A percentile compares a stretch with the other conserved stretches of the same genome.
Conservation (phyloP, 495 filamentous ascomycete species). For the Staphylotrichum longicolle region DNA sequence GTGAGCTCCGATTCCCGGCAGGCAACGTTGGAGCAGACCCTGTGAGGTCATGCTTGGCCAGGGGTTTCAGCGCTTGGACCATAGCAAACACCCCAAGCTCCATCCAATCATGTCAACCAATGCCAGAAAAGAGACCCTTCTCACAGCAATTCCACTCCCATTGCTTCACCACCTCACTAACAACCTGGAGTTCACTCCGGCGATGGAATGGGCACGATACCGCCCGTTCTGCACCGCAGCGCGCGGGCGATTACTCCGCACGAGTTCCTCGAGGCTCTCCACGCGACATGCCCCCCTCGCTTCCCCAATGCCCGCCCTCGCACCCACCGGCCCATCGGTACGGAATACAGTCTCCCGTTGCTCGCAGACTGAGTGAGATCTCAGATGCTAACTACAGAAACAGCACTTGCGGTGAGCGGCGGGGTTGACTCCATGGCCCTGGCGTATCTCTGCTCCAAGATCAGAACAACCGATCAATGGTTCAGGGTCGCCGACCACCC, state of each 20-base stretch:
- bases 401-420: slow-evolving; percentile 84
- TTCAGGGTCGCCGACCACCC: slow-evolving; percentile 40
- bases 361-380: too few species aligned
- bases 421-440: slow-evolving; percentile 97
- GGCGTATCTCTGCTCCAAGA: slow-evolving; percentile 62
- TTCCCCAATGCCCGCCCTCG: slow-evolving; percentile 33
- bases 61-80: slow-evolving; percentile 1
- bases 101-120: background rate
- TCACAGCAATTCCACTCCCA: too few species aligned
- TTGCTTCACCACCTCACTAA: background rate
- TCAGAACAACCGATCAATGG: slow-evolving; percentile 24
- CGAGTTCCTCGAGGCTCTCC: slow-evolving; percentile 55
- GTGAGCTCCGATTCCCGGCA: slow-evolving; percentile 11
- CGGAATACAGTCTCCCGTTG: background rate
- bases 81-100: background rate
- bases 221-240: slow-evolving; percentile 41
- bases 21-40: background rate
- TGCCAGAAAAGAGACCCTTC: too few species aligned
- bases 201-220: slow-evolving; percentile 47
- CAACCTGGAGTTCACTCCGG: slow-evolving; percentile 4
- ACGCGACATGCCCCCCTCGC: slow-evolving; percentile 48
- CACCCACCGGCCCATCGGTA: slow-evolving; percentile 36
- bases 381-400: too few species aligned
- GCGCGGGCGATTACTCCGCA: slow-evolving; percentile 46
- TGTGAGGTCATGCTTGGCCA: slow-evolving; percentile 9